A percentile compares a stretch with the other conserved stretches of the same genome.
Conservation (phyloP, 1,139 yeast species). For the Hansenula sp. region DNA sequence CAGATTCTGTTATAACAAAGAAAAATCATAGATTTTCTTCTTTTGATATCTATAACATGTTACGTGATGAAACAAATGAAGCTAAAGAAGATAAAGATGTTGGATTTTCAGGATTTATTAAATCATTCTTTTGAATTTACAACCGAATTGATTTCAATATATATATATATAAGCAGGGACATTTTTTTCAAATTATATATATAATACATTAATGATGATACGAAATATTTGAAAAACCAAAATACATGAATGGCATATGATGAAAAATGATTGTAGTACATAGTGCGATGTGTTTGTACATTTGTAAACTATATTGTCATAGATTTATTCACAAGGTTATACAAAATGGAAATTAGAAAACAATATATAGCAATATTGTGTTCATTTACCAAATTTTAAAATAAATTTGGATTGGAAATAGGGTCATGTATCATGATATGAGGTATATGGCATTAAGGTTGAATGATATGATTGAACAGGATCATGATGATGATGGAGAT, state of each 20-base stretch:
- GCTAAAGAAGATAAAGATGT: conserved; percentile 2
- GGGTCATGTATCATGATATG: too few relatives aligned
- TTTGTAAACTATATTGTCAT: not conserved
- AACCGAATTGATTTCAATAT: not conserved
- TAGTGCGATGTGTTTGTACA: too few relatives aligned
- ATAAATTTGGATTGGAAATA: too few relatives aligned
- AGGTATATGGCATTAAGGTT: too few relatives aligned
- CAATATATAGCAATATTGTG: not conserved
- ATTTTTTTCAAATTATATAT: not conserved
- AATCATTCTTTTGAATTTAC: conserved; percentile 18
- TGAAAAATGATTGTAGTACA: too few relatives aligned
- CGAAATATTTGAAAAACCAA: not conserved
- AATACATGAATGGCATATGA: too few relatives aligned
- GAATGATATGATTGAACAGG: too few relatives aligned
- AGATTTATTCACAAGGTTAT: conserved; percentile 1
- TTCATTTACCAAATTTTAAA: not conserved
- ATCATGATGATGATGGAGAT: too few relatives aligned
- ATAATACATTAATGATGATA: not conserved
- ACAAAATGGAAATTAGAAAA: not conserved
- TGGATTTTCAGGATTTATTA: conserved; percentile 14
- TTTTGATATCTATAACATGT: conserved; percentile 19
- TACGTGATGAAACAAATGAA: conserved; percentile 10
- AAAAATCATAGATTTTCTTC: conserved; percentile 15
- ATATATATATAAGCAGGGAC: not conserved
- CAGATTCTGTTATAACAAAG: conserved; percentile 6